Percentiles rank a stretch among this genome's conserved stretches.
Conservation (phyloP, 2,329 filamentous ascomycete species). For the Teratosphaeria viscida region DNA sequence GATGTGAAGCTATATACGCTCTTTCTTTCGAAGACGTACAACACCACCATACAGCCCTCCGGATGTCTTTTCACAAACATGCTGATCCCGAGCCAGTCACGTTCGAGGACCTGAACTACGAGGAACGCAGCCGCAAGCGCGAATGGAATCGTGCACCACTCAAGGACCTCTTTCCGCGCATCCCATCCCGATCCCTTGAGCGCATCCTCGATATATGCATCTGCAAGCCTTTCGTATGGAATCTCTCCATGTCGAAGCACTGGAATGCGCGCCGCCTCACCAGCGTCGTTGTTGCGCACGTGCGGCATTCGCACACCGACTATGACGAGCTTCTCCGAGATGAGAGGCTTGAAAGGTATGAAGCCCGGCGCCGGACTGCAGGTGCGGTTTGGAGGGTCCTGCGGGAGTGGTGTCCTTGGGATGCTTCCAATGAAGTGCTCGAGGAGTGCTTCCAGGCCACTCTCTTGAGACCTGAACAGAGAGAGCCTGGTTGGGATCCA, state of each 20-base stretch:
- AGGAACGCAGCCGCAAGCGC: conserved; percentile 6
- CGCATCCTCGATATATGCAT: conserved; percentile 20
- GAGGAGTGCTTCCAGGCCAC: conserved; percentile 19
- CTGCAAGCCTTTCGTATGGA: conserved; percentile 19
- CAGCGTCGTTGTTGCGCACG: conserved; percentile 46
- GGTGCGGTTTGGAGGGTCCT: conserved; percentile 19
- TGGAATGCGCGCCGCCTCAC: conserved; percentile 19
- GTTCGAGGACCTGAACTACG: not conserved
- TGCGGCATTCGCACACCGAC: conserved; percentile 50
- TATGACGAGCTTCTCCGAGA: conserved; percentile 46
- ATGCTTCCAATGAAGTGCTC: conserved; percentile 20
- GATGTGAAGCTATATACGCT: not conserved
- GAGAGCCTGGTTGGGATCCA: conserved; percentile 17
- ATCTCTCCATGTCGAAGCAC: conserved; percentile 17
- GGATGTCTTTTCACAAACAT: not conserved
- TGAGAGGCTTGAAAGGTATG: conserved; percentile 16
- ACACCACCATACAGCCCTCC: not conserved
- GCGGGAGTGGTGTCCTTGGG: conserved; percentile 25
- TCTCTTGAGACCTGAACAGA: conserved; percentile 18
- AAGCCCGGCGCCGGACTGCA: conserved; percentile 16
- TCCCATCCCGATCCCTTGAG: conserved; percentile 14
- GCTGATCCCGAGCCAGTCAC: not conserved
- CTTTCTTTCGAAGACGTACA: not conserved
- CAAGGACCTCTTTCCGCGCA: conserved; percentile 20
- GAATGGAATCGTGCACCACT: conserved; percentile 22